phyloP scores from a whole-genome alignment of 345 rosid genomes.

The Streptanthus diversifolius region DNA sequence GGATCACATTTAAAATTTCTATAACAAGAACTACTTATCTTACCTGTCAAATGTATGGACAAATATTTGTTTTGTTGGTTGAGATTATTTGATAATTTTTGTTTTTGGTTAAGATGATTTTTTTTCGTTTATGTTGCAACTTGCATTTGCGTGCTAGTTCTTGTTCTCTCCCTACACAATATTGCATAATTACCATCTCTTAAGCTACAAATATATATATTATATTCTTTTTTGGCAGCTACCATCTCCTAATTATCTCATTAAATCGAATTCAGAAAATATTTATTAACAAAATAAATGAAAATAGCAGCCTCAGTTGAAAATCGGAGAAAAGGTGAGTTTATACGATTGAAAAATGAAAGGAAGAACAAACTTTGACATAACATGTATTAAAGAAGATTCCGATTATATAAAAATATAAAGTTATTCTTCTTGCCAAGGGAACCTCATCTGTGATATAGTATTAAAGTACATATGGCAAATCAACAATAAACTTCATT shows the following conservation, averaged over 20 bases:
- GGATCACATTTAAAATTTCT: neutral
- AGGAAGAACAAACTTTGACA: constrained; percentile 10
- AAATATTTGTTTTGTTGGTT: neutral
- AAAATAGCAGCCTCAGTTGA: neutral
- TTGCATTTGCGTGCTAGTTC: neutral
- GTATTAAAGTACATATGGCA: neutral
- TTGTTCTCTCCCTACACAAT: neutral
- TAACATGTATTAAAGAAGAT: constrained; percentile 17
- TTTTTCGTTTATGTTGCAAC: neutral
- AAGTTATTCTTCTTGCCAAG: neutral
- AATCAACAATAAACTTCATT: too few species aligned
- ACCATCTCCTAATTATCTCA: neutral
- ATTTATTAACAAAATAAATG: too few species aligned
- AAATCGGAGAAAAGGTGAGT: neutral
- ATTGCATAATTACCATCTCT: neutral
- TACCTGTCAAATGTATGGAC: neutral
- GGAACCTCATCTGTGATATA: constrained; percentile 8
- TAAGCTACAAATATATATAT: neutral
- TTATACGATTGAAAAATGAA: neutral
- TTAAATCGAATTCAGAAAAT: neutral
- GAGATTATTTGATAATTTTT: neutral
- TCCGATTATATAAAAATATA: neutral
- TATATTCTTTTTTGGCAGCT: neutral
- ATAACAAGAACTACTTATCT: too few species aligned
- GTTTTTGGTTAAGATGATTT: neutral